These are phyloP conservation scores for Echium plantagineum DNA, from an alignment of 257 asterid genomes.

Conservation along the genomic window DNA sequence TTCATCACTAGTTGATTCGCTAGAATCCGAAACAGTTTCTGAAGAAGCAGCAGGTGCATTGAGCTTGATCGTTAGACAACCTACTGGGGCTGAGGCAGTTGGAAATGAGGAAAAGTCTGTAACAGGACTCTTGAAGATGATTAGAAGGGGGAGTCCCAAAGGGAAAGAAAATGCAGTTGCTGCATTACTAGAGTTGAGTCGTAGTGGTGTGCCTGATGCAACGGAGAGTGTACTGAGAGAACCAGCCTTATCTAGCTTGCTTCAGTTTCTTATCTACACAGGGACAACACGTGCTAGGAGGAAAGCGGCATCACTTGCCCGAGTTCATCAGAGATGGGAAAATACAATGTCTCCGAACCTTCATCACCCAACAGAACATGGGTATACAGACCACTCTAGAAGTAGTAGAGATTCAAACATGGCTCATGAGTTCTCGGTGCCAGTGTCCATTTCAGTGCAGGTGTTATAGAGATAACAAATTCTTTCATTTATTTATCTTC, in stretches of 20 bases:
- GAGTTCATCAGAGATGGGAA: conserved; percentile 74
- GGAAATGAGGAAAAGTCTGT: conserved; percentile 57
- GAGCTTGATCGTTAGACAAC: conserved; percentile 66
- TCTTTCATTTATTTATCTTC: no score
- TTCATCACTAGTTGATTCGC: conserved; percentile 44
- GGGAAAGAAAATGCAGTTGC: conserved; percentile 91
- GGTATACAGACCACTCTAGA: conserved; percentile 4
- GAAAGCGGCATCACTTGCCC: conserved; percentile 86
- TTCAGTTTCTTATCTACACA: conserved; percentile 64
- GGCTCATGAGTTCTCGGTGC: conserved; percentile 43
- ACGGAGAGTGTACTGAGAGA: conserved; percentile 65
- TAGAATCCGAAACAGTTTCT: conserved; percentile 48
- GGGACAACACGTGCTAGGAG: conserved; percentile 85
- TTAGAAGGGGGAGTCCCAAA: conserved; percentile 75
- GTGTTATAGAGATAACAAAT: conserved; percentile 29
- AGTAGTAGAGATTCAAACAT: conserved; percentile 35
- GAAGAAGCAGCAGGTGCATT: conserved; percentile 95
- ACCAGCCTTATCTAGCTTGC: conserved; percentile 59
- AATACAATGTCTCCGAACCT: conserved; percentile 32
- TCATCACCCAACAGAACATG: conserved; percentile 48
- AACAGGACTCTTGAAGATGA: conserved; percentile 51
- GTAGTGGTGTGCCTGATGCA: conserved; percentile 63
- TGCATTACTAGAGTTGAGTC: conserved; percentile 68
- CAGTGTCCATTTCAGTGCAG: conserved; percentile 68
- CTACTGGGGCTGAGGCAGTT: conserved; percentile 64